Conservation (phyloP, 345 rosid genomes). For the Sisymbrium irio region DNA sequence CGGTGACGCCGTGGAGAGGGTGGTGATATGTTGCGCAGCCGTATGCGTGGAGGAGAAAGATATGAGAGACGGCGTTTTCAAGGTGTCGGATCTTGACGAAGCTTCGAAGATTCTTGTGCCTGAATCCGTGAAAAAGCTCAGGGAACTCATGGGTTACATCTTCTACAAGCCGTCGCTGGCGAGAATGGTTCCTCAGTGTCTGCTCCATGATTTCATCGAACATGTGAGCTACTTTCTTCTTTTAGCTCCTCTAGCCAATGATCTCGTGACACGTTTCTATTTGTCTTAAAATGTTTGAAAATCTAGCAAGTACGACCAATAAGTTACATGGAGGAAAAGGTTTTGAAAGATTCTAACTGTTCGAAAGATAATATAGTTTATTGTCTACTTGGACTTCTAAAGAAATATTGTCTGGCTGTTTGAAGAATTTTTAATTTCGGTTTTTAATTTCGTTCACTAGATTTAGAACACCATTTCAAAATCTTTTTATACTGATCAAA, state of each 20-base stretch:
- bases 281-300: neutral
- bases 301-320: constrained; percentile 11
- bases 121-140: constrained; percentile 50
- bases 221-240: constrained; percentile 31
- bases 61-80: constrained; percentile 55
- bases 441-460: neutral
- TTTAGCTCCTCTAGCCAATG: constrained; percentile 2
- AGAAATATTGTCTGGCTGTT: neutral
- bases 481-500: too few species aligned
- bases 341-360: constrained; percentile 12
- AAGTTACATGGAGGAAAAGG: neutral
- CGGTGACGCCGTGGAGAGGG: constrained; percentile 57
- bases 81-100: constrained; percentile 64
- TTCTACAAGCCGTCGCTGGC: constrained; percentile 46
- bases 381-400: neutral
- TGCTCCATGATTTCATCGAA: constrained; percentile 57
- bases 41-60: constrained; percentile 84
- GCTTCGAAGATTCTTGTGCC: constrained; percentile 70
- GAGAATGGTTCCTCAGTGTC: constrained; percentile 47
- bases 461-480: too few species aligned
- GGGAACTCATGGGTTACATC: constrained; percentile 51
- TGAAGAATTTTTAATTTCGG: neutral
- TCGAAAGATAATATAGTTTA: constrained; percentile 16
- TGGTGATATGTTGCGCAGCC: constrained; percentile 69
- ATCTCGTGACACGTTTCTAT: neutral